These are phyloP conservation scores for Debaryomycetaceae sp. DNA, from an alignment of 1,139 yeast genomes.

Conservation along the genomic window DNA sequence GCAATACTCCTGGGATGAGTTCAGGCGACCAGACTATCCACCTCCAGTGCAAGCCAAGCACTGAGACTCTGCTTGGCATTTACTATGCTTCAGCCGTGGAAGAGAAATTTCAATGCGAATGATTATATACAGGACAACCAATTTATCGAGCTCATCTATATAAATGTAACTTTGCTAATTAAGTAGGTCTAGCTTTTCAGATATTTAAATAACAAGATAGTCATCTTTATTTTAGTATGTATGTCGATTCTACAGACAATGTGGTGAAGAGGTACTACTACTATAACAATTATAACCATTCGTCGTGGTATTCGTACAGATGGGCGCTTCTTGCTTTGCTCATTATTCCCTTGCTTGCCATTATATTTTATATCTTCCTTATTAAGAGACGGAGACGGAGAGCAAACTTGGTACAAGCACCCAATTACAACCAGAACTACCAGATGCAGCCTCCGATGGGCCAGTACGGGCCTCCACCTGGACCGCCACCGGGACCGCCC, in stretches of 20 bases:
- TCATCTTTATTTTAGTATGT: no score
- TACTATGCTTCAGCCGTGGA: not conserved
- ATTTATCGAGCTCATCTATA: no score
- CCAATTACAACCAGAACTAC: conserved; percentile 1
- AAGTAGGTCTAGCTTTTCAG: no score
- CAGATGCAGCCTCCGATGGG: conserved; percentile 1
- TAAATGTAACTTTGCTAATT: not conserved
- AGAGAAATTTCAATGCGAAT: no score
- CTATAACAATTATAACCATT: not conserved
- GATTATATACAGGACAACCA: no score
- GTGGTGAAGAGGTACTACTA: conserved; percentile 2
- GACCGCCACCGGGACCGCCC: not conserved
- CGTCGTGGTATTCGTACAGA: conserved; percentile 2
- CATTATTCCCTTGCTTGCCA: not conserved
- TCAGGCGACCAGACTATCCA: no score
- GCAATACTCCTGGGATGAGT: no score
- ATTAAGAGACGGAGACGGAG: conserved; percentile 2
- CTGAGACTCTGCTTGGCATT: no score
- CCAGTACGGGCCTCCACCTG: not conserved
- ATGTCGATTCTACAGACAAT: conserved; percentile 1
- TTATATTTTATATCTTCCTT: not conserved
- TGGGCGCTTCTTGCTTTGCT: conserved; percentile 2
- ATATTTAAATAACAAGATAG: no score
- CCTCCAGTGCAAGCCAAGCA: no score
- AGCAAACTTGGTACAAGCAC: not conserved